Evolutionary conservation across 2,329 filamentous ascomycete species (phyloP), one percentile per base, ranked within the genome.

Genomic region (Trichoderma polysporum): DNA sequence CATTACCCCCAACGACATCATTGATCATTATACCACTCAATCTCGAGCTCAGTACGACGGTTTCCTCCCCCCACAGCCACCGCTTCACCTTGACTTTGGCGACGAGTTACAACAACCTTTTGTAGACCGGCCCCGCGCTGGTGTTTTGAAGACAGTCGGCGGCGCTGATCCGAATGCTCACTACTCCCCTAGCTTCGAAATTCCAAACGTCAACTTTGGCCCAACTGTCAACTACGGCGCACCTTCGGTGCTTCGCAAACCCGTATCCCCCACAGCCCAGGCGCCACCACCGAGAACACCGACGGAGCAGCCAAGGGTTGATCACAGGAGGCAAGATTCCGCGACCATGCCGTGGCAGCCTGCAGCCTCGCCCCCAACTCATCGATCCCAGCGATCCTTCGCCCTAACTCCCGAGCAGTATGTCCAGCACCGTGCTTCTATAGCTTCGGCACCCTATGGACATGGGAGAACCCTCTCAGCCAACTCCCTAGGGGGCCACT

Each of bases 191-290:
- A 75, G 81, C 15, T 82, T 86, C 27, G 84, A 87, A 66, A 88
- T 97, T 68, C 92, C 92, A 1, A 80, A 85, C 4, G 86, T 97
- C 69, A 90, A 97, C 76, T 97, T 97, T 78, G 94, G 94, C 0
- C 92, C 90, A 6, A 97, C 94, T 0, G 80, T 92, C 72, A 90
- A 91, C 68, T 90, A 93, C 66, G 79, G 75, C 37, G 80, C 78
- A 13, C 52, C 75, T 19, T 67, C 77, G n/a, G 69, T 75, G 2
- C 71, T 76, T 10, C 74, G 70, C 6, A 77, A 70, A 66, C 73
- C 74, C 0, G 74, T 69, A 3, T 29, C 59, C 25, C 35, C 73
- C 0, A 73, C 68, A 1, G 39, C 47, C 6, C 33, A 39, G 27
- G 31, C 49, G 8, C 69, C 4, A 9, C 52, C 31, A 27, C 74